These are phyloP conservation scores for Penicillium coffeae DNA, from an alignment of 495 filamentous ascomycete genomes.

Conservation along the genomic window DNA sequence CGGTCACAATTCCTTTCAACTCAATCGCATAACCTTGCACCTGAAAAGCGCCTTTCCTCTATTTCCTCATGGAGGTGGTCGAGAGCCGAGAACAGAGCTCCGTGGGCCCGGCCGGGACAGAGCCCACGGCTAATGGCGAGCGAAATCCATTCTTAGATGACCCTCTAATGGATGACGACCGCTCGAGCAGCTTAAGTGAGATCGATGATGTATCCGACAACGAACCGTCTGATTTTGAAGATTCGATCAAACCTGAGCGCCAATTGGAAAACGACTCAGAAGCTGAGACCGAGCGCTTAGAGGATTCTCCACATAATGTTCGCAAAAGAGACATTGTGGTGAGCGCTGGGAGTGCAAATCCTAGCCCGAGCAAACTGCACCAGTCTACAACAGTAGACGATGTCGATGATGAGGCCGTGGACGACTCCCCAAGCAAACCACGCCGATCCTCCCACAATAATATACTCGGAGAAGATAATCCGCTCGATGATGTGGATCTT, in stretches of 20 bases:
- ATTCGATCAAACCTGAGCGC: constrained; percentile 36
- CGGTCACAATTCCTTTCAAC: neutral
- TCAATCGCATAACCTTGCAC: constrained; percentile 1
- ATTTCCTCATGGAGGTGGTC: constrained; percentile 37
- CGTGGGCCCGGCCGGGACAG: constrained; percentile 33
- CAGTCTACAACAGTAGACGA: constrained; percentile 48
- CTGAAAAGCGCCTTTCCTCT: neutral
- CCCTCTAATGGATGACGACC: constrained; percentile 40
- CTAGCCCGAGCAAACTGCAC: constrained; percentile 64
- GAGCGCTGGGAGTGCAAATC: constrained; percentile 46
- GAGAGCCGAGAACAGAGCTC: constrained; percentile 38
- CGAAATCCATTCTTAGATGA: constrained; percentile 37
- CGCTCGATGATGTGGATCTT: constrained; percentile 29
- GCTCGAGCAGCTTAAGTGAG: constrained; percentile 83
- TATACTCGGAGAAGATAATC: constrained; percentile 25
- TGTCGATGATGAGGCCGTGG: constrained; percentile 36
- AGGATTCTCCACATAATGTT: constrained; percentile 80
- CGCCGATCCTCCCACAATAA: constrained; percentile 32
- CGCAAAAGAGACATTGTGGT: constrained; percentile 59
- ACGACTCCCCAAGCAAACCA: constrained; percentile 42
- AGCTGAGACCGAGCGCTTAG: constrained; percentile 93
- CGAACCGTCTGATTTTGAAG: constrained; percentile 52
- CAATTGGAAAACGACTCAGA: constrained; percentile 79
- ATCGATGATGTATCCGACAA: constrained; percentile 75
- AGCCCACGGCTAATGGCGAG: constrained; percentile 37